Base-by-base conservation (phyloP, 2,329 filamentous ascomycete genomes). In the Penicillium sp. region DNA sequence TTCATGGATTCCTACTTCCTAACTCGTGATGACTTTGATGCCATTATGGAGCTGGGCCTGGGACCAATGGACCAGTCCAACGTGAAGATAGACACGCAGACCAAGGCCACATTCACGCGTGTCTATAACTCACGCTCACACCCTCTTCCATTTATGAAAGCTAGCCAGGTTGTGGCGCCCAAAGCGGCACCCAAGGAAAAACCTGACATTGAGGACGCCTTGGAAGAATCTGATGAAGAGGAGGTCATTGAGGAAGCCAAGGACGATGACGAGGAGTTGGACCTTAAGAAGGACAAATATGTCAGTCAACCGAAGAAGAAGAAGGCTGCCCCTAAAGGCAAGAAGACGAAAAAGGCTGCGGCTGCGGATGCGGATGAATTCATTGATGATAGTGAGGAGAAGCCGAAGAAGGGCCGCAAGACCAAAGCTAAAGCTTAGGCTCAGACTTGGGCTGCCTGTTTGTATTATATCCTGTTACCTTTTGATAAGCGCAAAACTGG, bases 1-100 rank as follows among this genome's bases (percentile, higher is more conserved):
- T 80, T 96, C 49, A 97, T 99, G 94, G 94, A 99, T 68, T 91
- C 87, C 68, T 99, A 99, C 74, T 99, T 87, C 72, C 79, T 99
- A 52, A 97, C 94, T 0, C 87, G 88, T 57, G 94, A 99, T 23
- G 94, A 99, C 69, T 95, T 93, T 71, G 94, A 99, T 68, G 88
- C 86, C 9, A 90, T 99, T 64, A 81, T 91, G 70, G 94, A 99
- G 74, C 82, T 99, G 23, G 93, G 92, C 6, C 83, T 99, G 13
- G 94, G 93, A 4, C 84, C 86, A 1, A 92, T 95, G 81, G 81
- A 86, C 57, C 85, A 92, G 72, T 85, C 86, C 16, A 77, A 77
- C 1, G 81, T 95, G 61, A 88, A 86, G 54, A 87, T 97, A 47
- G 90, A 96, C 52, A 80, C 87, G 2, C 88, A 92, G 73, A 88